phyloP scores from a whole-genome alignment of 2,329 filamentous ascomycete genomes.

The Trichocomaceae sp. region DNA sequence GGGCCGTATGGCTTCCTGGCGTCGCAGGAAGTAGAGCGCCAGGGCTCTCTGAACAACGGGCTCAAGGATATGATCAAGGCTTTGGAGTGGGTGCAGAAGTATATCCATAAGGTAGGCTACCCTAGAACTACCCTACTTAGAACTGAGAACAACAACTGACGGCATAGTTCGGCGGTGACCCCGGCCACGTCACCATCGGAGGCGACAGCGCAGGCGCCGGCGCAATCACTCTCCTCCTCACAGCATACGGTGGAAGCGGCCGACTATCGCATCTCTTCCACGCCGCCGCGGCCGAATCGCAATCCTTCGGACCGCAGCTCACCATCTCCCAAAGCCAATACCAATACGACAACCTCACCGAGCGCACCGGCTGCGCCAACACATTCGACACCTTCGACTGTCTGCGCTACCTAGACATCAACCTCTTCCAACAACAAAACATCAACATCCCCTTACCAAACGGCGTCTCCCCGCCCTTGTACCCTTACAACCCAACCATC shows the following conservation, averaged over 20 bases:
- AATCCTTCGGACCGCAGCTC: constrained; percentile 47
- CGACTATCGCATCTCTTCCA: constrained; percentile 43
- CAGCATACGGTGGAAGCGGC: constrained; percentile 45
- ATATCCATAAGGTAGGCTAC: constrained; percentile 30
- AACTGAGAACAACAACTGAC: too few species aligned
- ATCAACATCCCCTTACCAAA: constrained; percentile 42
- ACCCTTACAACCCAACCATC: constrained; percentile 47
- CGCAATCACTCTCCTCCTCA: constrained; percentile 58
- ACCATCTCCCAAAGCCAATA: constrained; percentile 46
- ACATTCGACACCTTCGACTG: constrained; percentile 42
- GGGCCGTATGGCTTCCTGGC: constrained; percentile 23
- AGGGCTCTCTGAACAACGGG: constrained; percentile 22
- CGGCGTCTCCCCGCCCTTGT: constrained; percentile 39
- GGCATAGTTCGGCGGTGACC: constrained; percentile 27
- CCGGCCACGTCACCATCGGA: constrained; percentile 21
- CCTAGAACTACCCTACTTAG: too few species aligned
- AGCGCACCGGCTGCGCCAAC: constrained; percentile 42
- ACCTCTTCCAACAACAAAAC: constrained; percentile 42
- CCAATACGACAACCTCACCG: constrained; percentile 46
- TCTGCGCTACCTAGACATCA: constrained; percentile 41
- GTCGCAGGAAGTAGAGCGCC: constrained; percentile 41
- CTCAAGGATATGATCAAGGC: constrained; percentile 19
- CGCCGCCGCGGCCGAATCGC: constrained; percentile 49
- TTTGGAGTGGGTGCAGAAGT: constrained; percentile 22
- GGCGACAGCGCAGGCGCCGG: constrained; percentile 24